Percentiles rank a stretch among this genome's conserved stretches.
Conservation (phyloP, 306 rosid species). For the Calophaca sinica region DNA sequence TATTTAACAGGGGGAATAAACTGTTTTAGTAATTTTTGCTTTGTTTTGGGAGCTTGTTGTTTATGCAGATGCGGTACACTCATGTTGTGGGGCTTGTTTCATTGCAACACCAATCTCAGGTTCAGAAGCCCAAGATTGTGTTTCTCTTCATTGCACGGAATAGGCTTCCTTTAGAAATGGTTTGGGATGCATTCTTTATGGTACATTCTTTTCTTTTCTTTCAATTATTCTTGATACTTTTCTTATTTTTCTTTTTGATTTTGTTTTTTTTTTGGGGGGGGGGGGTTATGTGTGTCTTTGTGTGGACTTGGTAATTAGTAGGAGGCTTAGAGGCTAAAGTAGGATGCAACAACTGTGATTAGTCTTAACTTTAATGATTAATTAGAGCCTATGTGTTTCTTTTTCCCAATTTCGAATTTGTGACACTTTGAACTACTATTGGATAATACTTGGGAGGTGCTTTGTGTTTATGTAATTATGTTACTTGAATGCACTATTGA, state of each 20-base stretch:
- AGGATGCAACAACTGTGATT: slow-evolving; percentile 12
- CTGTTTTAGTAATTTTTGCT: slow-evolving; percentile 21
- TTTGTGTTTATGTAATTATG: too few species aligned
- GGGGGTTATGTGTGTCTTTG: too few species aligned
- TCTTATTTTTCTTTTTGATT: background rate
- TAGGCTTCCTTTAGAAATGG: slow-evolving; percentile 82
- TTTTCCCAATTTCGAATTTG: slow-evolving; percentile 21
- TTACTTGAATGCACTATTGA: slow-evolving; percentile 28
- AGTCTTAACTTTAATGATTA: slow-evolving; percentile 10
- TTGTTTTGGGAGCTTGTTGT: slow-evolving; percentile 72
- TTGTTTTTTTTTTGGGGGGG: too few species aligned
- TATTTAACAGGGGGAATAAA: too few species aligned
- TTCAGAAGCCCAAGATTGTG: slow-evolving; percentile 74
- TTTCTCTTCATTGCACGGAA: slow-evolving; percentile 92
- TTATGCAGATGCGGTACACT: slow-evolving; percentile 74
- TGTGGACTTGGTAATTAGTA: slow-evolving; percentile 27
- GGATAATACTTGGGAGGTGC: slow-evolving; percentile 12
- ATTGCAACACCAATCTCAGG: slow-evolving; percentile 52
- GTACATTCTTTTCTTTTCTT: slow-evolving; percentile 38
- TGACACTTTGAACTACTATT: slow-evolving; percentile 25
- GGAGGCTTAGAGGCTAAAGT: slow-evolving; percentile 24
- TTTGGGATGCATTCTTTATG: slow-evolving; percentile 92
- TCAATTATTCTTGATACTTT: background rate
- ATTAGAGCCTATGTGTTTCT: background rate
- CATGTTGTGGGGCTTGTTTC: slow-evolving; percentile 68